A percentile compares a stretch with the other conserved stretches of the same genome.
These are phyloP conservation scores for Diaporthe citri DNA, from an alignment of 2,329 filamentous ascomycete species.

Conservation along the genomic window DNA sequence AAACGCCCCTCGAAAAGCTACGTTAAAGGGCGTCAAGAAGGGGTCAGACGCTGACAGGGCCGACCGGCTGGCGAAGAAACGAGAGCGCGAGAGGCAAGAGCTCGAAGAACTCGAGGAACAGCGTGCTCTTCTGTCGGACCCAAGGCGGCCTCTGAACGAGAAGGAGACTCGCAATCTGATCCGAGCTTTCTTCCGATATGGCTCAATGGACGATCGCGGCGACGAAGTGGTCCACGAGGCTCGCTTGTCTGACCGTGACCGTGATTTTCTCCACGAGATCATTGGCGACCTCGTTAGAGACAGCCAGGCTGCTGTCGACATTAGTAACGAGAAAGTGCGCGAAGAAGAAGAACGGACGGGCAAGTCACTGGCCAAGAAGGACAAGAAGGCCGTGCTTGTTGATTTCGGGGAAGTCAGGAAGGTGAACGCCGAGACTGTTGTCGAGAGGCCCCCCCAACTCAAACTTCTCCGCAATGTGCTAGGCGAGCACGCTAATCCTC, in stretches of 20 bases:
- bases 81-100: slow-evolving; percentile 74
- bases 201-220: slow-evolving; percentile 87
- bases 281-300: slow-evolving; percentile 79
- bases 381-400: slow-evolving; percentile 96
- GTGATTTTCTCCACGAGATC: slow-evolving; percentile 80
- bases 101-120: slow-evolving; percentile 82
- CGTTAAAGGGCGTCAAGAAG: slow-evolving; percentile 68
- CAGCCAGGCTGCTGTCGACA: slow-evolving; percentile 70
- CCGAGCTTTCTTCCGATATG: slow-evolving; percentile 90
- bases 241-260: slow-evolving; percentile 84
- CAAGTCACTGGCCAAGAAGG: slow-evolving; percentile 92
- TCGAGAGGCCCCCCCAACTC: slow-evolving; percentile 91
- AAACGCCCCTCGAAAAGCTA: slow-evolving; percentile 83
- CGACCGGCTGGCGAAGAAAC: slow-evolving; percentile 74
- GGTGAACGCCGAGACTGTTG: slow-evolving; percentile 93
- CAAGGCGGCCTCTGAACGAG: slow-evolving; percentile 88
- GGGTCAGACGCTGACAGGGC: slow-evolving; percentile 70
- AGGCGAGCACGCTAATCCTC: slow-evolving; percentile 75
- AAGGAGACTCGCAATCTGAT: slow-evolving; percentile 95
- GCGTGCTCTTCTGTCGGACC: slow-evolving; percentile 81
- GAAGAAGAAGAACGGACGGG: slow-evolving; percentile 86
- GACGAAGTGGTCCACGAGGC: slow-evolving; percentile 91
- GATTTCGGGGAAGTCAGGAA: slow-evolving; percentile 95
- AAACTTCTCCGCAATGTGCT: slow-evolving; percentile 84
- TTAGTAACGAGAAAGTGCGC: slow-evolving; percentile 78